These are phyloP conservation scores for Cynara cardunculus DNA, from an alignment of 129 eudicot species.

Conservation along the genomic window DNA sequence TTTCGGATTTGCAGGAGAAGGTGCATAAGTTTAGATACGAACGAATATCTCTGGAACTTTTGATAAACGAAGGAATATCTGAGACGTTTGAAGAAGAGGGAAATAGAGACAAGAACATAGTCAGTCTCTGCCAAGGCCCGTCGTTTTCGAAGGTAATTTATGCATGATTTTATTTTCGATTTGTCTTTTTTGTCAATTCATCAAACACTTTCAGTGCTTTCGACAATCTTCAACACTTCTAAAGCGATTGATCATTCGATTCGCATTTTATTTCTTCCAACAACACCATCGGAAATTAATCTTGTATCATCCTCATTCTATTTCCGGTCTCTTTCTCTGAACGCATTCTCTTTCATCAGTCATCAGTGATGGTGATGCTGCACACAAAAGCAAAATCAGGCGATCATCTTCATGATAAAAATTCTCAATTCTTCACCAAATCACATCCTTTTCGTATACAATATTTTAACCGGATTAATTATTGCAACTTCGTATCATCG, in stretches of 20 bases:
- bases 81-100: background rate
- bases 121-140: slow-evolving; percentile 29
- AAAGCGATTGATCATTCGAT: slow-evolving; percentile 32
- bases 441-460: background rate
- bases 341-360: slow-evolving; percentile 3
- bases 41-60: slow-evolving; percentile 18
- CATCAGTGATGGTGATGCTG: slow-evolving; percentile 31
- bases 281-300: background rate
- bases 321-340: slow-evolving; percentile 17
- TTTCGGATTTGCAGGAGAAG: slow-evolving; percentile 14
- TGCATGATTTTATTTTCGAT: slow-evolving; percentile 24
- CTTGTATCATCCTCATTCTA: slow-evolving; percentile 16
- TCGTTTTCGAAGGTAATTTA: slow-evolving; percentile 38
- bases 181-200: slow-evolving; percentile 28
- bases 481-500: slow-evolving; percentile 1
- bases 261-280: background rate
- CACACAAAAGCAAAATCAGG: slow-evolving; percentile 24
- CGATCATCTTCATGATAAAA: background rate
- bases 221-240: slow-evolving; percentile 22
- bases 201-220: slow-evolving; percentile 33
- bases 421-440: background rate
- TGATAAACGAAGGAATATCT: background rate
- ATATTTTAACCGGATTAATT: background rate
- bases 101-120: slow-evolving; percentile 24
- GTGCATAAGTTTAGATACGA: slow-evolving; percentile 2